phyloP scores from a whole-genome alignment of 805 yeast species.

The Ogataea siamensis region DNA sequence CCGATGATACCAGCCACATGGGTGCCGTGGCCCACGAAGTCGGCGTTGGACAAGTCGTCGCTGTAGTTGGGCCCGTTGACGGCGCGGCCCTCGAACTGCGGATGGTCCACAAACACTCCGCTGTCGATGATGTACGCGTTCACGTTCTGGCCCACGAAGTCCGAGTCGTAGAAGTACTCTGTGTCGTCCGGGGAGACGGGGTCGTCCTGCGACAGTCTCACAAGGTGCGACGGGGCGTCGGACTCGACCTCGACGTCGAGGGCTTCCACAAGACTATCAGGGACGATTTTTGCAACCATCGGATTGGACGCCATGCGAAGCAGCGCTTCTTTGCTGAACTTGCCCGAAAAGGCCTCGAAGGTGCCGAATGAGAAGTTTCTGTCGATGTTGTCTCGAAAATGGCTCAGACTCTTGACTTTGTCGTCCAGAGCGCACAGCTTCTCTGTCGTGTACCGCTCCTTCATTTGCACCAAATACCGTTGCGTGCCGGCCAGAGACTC shows the following conservation, averaged over 20 bases:
- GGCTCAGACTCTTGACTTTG: constrained; percentile 33
- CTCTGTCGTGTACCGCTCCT: constrained; percentile 47
- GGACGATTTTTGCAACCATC: constrained; percentile 63
- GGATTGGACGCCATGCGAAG: constrained; percentile 55
- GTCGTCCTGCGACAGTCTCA: constrained; percentile 53
- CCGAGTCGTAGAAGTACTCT: constrained; percentile 49
- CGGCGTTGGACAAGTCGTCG: constrained; percentile 55
- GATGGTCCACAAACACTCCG: constrained; percentile 63
- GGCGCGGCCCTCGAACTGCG: constrained; percentile 66
- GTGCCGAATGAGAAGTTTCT: constrained; percentile 63
- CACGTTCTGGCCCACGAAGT: constrained; percentile 54
- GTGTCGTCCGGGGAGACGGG: constrained; percentile 27
- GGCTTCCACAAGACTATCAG: constrained; percentile 61
- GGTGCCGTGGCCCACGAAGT: constrained; percentile 85
- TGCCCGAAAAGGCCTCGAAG: constrained; percentile 69
- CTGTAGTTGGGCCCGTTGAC: constrained; percentile 60
- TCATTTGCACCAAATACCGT: constrained; percentile 50
- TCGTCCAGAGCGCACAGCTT: constrained; percentile 46
- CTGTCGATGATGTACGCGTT: constrained; percentile 81
- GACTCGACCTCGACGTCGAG: constrained; percentile 44
- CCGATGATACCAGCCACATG: constrained; percentile 91
- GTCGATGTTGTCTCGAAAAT: constrained; percentile 47
- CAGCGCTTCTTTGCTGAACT: constrained; percentile 47
- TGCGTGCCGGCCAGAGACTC: constrained; percentile 13
- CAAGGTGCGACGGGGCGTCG: constrained; percentile 52